Conservation (phyloP, 805 yeast species). For the Saccharomycopsis guyanensis region DNA sequence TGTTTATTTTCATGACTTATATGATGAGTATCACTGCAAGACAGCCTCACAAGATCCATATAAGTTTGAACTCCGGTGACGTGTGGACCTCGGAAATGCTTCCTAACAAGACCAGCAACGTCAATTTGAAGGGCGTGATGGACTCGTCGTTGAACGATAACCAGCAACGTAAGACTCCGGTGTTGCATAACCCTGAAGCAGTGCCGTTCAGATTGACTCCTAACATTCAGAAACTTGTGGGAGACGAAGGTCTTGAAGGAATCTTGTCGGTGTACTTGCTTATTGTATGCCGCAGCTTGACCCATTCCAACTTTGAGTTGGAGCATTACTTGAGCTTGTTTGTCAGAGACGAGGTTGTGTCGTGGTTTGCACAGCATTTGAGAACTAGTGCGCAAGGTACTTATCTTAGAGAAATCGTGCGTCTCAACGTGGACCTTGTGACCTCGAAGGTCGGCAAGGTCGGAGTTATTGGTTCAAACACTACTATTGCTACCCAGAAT, state of each 20-base stretch:
- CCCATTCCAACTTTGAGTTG: constrained; percentile 87
- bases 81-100: constrained; percentile 94
- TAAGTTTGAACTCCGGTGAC: constrained; percentile 73
- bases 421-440: constrained; percentile 78
- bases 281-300: constrained; percentile 76
- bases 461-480: constrained; percentile 24
- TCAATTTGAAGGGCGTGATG: constrained; percentile 28
- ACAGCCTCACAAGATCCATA: constrained; percentile 87
- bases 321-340: constrained; percentile 85
- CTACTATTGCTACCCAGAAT: constrained; percentile 73
- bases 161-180: constrained; percentile 37
- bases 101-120: constrained; percentile 48
- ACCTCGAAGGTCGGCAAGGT: constrained; percentile 55
- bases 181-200: constrained; percentile 85
- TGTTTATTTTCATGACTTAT: constrained; percentile 84
- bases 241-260: constrained; percentile 89
- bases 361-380: constrained; percentile 78
- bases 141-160: constrained; percentile 3
- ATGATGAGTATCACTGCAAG: constrained; percentile 90
- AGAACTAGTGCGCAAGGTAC: constrained; percentile 41
- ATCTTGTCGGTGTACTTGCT: constrained; percentile 77
- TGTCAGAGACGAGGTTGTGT: constrained; percentile 88
- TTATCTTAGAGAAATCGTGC: constrained; percentile 78
- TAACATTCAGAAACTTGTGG: constrained; percentile 85
- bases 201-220: constrained; percentile 97